Conservation (phyloP, 441 rosid genomes). For the Adansonia grandidieri region DNA sequence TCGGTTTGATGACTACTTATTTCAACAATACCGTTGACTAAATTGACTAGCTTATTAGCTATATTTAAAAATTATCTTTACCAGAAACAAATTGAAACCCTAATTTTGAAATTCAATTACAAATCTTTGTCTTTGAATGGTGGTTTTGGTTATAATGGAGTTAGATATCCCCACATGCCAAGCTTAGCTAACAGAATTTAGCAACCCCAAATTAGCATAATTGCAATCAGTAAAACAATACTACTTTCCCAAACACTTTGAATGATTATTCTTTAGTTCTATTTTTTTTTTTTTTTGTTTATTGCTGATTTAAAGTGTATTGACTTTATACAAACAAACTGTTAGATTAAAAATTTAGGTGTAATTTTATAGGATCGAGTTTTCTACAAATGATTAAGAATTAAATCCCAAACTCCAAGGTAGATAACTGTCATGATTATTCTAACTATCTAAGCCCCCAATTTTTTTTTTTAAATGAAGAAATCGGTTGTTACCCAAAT, state of each 20-base stretch:
- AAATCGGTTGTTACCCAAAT: neutral
- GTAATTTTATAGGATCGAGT: neutral
- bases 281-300: neutral
- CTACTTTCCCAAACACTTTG: neutral
- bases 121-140: neutral
- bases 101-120: neutral
- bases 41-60: too few species aligned
- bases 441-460: neutral
- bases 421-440: slow-evolving; percentile 4
- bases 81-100: neutral
- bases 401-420: neutral
- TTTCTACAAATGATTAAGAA: slow-evolving; percentile 3
- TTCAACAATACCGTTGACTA: too few species aligned
- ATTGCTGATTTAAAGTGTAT: neutral
- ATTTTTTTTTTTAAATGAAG: neutral
- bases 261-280: neutral
- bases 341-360: too few species aligned
- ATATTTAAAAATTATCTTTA: too few species aligned
- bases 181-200: neutral
- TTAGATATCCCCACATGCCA: neutral
- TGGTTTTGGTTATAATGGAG: neutral
- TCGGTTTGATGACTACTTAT: too few species aligned
- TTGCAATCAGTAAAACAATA: neutral
- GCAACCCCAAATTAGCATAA: neutral
- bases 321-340: neutral